phyloP scores from a whole-genome alignment of 371 early-diverging fungal genomes.

The Neoconidiobolus thromboides region DNA sequence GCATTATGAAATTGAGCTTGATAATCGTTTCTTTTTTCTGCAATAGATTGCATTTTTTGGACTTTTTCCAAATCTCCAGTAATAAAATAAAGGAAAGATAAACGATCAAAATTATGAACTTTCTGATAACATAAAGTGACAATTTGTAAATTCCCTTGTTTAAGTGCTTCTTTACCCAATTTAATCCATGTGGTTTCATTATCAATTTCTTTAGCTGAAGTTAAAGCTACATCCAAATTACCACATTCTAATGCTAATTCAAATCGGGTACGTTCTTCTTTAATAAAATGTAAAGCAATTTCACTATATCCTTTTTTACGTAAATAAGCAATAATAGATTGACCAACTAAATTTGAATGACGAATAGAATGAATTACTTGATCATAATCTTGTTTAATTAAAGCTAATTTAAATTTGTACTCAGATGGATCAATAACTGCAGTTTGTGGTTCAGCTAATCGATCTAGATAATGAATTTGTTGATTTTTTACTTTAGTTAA shows the following conservation, averaged over 20 bases:
- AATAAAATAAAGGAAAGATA: constrained; percentile 82
- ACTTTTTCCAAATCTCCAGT: constrained; percentile 78
- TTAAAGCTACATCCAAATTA: constrained; percentile 79
- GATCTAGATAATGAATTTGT: constrained; percentile 64
- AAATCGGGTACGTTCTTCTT: constrained; percentile 84
- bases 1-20: constrained; percentile 80
- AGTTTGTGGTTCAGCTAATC: constrained; percentile 63
- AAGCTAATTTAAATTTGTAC: constrained; percentile 90
- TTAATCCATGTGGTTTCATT: constrained; percentile 72
- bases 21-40: constrained; percentile 56
- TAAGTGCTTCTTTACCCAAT: constrained; percentile 67
- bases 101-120: constrained; percentile 65
- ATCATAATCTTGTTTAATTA: constrained; percentile 73
- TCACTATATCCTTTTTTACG: constrained; percentile 97
- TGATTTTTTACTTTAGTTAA: constrained; percentile 69
- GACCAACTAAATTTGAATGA: constrained; percentile 89
- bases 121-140: constrained; percentile 81
- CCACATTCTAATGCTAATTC: constrained; percentile 93
- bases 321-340: constrained; percentile 93
- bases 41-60: constrained; percentile 78
- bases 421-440: constrained; percentile 93
- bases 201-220: constrained; percentile 74
- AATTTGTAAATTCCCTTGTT: constrained; percentile 75
- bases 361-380: constrained; percentile 87
- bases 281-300: constrained; percentile 95